phyloP scores from a whole-genome alignment of 371 early-diverging fungal species.

The Funneliformis caledonium region DNA sequence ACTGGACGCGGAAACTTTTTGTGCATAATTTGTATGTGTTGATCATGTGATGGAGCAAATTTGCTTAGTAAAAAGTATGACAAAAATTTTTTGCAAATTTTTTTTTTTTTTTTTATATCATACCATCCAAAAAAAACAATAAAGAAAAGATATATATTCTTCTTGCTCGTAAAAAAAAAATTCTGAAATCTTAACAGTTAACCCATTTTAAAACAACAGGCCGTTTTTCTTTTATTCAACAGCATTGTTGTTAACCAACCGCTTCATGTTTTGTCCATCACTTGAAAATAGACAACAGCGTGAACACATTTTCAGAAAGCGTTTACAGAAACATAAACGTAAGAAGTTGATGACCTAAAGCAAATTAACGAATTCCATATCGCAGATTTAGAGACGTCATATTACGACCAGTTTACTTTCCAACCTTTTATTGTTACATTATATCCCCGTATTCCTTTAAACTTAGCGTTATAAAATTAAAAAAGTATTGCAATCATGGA shows the following conservation, averaged over 20 bases:
- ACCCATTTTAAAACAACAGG: background rate
- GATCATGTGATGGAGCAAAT: background rate
- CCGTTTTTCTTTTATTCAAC: background rate
- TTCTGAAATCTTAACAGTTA: background rate
- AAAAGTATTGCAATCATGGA: constrained; percentile 61
- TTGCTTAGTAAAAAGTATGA: background rate
- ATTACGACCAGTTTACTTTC: background rate
- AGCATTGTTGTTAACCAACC: constrained; percentile 23
- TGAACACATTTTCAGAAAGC: constrained; percentile 21
- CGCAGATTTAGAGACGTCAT: background rate
- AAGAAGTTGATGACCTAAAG: constrained; percentile 18
- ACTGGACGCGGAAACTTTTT: no score
- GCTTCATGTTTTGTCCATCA: constrained; percentile 38
- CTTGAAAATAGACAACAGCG: constrained; percentile 25
- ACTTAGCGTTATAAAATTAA: constrained; percentile 15
- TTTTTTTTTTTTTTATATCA: background rate
- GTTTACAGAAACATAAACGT: constrained; percentile 27
- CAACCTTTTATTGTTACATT: background rate
- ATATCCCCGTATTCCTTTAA: background rate
- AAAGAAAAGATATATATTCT: background rate
- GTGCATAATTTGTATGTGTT: no score
- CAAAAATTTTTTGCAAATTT: background rate
- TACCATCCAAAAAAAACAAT: background rate
- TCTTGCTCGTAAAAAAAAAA: background rate
- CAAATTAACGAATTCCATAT: background rate